A percentile compares a stretch with the other conserved stretches of the same genome.
phyloP scores from a whole-genome alignment of 345 rosid species.

The Boechera retrofracta region DNA sequence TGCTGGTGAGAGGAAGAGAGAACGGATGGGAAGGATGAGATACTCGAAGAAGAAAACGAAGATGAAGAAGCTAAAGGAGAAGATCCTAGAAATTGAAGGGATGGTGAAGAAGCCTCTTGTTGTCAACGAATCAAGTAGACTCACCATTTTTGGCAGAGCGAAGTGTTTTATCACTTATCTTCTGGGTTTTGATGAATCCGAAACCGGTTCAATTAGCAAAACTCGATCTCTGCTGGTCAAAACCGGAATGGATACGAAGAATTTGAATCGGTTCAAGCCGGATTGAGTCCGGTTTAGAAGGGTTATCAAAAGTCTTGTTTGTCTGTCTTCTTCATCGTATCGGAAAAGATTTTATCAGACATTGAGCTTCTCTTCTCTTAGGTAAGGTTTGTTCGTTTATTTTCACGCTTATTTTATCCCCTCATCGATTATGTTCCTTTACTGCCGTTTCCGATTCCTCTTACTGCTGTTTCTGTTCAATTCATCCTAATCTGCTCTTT shows the following conservation, averaged over 20 bases:
- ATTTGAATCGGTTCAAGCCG: neutral
- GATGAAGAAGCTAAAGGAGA: slow-evolving; percentile 28
- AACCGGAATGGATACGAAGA: neutral
- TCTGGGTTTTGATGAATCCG: slow-evolving; percentile 26
- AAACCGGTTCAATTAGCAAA: slow-evolving; percentile 18
- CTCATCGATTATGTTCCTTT: too few species aligned
- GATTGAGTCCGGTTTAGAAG: too few species aligned
- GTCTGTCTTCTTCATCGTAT: neutral
- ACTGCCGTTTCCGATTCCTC: too few species aligned
- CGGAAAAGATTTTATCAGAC: neutral
- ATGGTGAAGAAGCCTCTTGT: slow-evolving; percentile 42
- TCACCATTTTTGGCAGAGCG: slow-evolving; percentile 38
- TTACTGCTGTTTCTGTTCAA: too few species aligned
- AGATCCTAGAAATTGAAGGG: slow-evolving; percentile 30
- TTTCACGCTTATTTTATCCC: too few species aligned
- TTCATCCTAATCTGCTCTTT: too few species aligned
- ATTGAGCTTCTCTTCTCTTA: neutral
- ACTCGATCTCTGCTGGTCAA: neutral
- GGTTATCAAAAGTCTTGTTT: too few species aligned
- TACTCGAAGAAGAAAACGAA: slow-evolving; percentile 29
- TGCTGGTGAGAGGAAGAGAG: slow-evolving; percentile 44
- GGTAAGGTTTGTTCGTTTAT: neutral
- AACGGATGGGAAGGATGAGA: slow-evolving; percentile 27
- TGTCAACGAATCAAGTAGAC: slow-evolving; percentile 42
- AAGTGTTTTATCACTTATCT: slow-evolving; percentile 34